phyloP scores from a whole-genome alignment of 169 alveolate genomes.

The Plasmodium gonderi region DNA sequence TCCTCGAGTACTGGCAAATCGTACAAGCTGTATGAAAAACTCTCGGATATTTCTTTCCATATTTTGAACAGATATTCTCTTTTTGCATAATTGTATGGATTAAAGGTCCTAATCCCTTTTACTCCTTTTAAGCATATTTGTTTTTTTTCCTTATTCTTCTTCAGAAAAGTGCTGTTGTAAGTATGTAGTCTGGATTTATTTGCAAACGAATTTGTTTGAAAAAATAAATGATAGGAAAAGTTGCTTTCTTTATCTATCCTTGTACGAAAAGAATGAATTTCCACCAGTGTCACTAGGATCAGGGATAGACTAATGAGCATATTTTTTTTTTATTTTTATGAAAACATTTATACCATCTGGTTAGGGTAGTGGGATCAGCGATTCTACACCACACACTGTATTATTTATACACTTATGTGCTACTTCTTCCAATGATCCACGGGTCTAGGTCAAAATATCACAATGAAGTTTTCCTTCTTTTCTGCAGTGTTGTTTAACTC shows the following conservation, averaged over 20 bases:
- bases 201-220: neutral
- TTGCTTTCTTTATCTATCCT: neutral
- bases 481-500: too few species aligned
- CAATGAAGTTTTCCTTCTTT: too few species aligned
- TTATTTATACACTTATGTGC: too few species aligned
- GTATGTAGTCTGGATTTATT: neutral
- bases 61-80: conserved; percentile 67
- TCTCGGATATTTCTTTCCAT: conserved; percentile 44
- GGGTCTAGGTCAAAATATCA: too few species aligned
- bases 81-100: conserved; percentile 7
- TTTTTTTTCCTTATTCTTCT: neutral
- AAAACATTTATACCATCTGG: too few species aligned
- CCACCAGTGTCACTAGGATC: too few species aligned
- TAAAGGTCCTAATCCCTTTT: conserved; percentile 47
- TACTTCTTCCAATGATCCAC: too few species aligned
- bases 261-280: too few species aligned
- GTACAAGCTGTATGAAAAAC: conserved; percentile 40
- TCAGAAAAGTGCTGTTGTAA: neutral
- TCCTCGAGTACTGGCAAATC: conserved; percentile 63
- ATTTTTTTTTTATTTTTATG: too few species aligned
- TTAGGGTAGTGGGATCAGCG: too few species aligned
- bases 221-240: neutral
- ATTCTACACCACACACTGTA: too few species aligned
- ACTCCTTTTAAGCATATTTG: neutral
- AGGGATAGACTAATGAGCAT: too few species aligned